Percentiles rank a stretch among this genome's conserved stretches.
These are phyloP conservation scores for Symbiodinium pilosum DNA, from an alignment of 73 alveolate species.

Conservation along the genomic window DNA sequence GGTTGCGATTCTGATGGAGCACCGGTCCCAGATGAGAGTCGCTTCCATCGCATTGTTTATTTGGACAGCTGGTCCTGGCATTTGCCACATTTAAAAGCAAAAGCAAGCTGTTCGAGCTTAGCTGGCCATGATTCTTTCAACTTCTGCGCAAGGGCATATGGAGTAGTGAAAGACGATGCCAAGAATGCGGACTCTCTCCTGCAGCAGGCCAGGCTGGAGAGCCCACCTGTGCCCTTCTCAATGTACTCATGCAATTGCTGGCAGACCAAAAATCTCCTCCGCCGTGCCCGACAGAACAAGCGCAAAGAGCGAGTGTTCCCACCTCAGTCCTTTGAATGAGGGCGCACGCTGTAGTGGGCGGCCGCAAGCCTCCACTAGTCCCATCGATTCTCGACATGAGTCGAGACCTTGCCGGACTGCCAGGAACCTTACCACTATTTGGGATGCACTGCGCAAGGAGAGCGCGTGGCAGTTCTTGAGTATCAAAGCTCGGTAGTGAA, in stretches of 20 bases:
- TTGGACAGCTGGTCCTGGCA: too few relatives aligned
- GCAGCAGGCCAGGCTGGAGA: not conserved
- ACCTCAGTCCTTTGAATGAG: not conserved
- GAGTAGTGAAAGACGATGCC: constrained; percentile 70
- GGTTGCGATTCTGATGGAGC: constrained; percentile 75
- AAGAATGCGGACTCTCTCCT: constrained; percentile 48
- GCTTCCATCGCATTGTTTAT: too few relatives aligned
- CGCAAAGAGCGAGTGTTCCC: constrained; percentile 60
- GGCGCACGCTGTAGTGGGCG: not conserved
- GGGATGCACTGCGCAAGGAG: constrained; percentile 70
- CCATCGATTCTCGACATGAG: not conserved
- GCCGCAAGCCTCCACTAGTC: too few relatives aligned
- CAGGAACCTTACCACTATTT: constrained; percentile 36
- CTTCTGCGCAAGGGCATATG: constrained; percentile 42
- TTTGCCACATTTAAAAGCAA: too few relatives aligned
- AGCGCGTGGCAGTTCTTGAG: not conserved
- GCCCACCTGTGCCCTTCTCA: not conserved
- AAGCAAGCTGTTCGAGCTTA: too few relatives aligned
- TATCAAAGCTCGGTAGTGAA: not conserved
- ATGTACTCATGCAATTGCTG: not conserved
- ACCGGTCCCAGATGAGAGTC: not conserved
- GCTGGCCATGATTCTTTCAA: too few relatives aligned
- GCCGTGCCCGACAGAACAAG: constrained; percentile 19
- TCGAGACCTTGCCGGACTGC: too few relatives aligned
- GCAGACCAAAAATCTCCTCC: constrained; percentile 60